Conservation (phyloP, 1,139 yeast genomes). For the Sugiyamaella castrensis region DNA sequence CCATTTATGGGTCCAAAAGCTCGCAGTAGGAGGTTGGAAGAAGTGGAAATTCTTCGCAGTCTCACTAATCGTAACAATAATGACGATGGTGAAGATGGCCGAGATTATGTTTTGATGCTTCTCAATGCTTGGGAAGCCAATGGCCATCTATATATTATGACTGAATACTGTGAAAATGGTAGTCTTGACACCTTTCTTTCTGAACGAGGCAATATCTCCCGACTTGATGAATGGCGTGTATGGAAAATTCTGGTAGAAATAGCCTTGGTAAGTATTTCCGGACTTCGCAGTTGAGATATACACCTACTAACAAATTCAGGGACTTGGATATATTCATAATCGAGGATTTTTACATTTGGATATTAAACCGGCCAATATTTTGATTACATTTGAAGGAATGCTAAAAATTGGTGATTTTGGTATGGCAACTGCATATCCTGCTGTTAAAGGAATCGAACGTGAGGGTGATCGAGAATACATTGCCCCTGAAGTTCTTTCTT, state of each 20-base stretch:
- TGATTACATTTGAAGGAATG: conserved; percentile 91
- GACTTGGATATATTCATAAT: conserved; percentile 76
- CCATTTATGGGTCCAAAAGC: conserved; percentile 53
- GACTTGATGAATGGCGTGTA: conserved; percentile 89
- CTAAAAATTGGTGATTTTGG: conserved; percentile 84
- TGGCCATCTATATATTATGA: conserved; percentile 81
- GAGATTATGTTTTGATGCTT: conserved; percentile 74
- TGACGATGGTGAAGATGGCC: conserved; percentile 69
- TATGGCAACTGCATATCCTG: conserved; percentile 60
- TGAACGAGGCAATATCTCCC: conserved; percentile 73
- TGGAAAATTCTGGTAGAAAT: conserved; percentile 93
- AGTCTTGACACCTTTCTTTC: conserved; percentile 75
- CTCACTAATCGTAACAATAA: conserved; percentile 44
- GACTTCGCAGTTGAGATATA: neutral
- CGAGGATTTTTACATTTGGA: conserved; percentile 78
- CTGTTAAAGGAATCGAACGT: conserved; percentile 58
- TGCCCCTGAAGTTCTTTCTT: conserved; percentile 91
- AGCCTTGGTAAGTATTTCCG: conserved; percentile 37
- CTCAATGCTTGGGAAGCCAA: conserved; percentile 84
- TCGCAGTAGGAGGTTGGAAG: conserved; percentile 52
- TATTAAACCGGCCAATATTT: conserved; percentile 90
- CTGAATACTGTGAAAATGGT: conserved; percentile 94
- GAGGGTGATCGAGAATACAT: conserved; percentile 98
- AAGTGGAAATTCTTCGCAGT: conserved; percentile 51
- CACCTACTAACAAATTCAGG: conserved; percentile 35